Percentiles rank a stretch among this genome's conserved stretches.
Conservation (phyloP, 1,284 basidiomycete genomes). For the Cutaneotrichosporon sp. region DNA sequence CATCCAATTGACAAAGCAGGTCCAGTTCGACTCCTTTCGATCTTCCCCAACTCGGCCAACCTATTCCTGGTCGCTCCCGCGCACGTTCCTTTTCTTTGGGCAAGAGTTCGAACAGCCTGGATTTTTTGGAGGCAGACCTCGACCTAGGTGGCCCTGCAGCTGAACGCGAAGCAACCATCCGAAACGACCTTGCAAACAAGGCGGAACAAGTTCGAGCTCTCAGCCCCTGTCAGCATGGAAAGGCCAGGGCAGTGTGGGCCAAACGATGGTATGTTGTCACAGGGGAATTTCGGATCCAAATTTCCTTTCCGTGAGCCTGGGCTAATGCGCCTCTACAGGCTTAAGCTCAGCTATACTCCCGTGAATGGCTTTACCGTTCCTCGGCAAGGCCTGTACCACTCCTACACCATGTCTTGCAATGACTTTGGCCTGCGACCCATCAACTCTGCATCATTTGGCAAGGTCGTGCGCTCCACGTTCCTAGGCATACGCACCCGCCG, state of each 20-base stretch:
- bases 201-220: constrained; percentile 17
- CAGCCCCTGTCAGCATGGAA: constrained; percentile 32
- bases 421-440: constrained; percentile 57
- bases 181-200: constrained; percentile 22
- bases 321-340: constrained; percentile 21
- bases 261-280: constrained; percentile 31
- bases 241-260: constrained; percentile 37
- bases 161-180: constrained; percentile 30
- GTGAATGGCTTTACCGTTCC: constrained; percentile 50
- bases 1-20: constrained; percentile 6
- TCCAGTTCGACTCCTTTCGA: constrained; percentile 19
- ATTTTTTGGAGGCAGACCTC: constrained; percentile 20
- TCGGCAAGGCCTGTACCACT: constrained; percentile 85
- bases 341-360: constrained; percentile 34
- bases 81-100: constrained; percentile 21
- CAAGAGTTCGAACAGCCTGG: constrained; percentile 19
- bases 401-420: constrained; percentile 76
- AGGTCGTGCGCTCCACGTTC: constrained; percentile 86
- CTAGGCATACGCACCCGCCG: constrained; percentile 89
- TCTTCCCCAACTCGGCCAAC: constrained; percentile 8
- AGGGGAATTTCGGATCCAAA: neutral
- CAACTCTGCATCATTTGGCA: constrained; percentile 88
- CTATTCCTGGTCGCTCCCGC: constrained; percentile 8
- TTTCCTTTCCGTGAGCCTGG: neutral
- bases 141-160: constrained; percentile 25